Conservation (phyloP, 305 asterid genomes). For the Solanum hybrid region DNA sequence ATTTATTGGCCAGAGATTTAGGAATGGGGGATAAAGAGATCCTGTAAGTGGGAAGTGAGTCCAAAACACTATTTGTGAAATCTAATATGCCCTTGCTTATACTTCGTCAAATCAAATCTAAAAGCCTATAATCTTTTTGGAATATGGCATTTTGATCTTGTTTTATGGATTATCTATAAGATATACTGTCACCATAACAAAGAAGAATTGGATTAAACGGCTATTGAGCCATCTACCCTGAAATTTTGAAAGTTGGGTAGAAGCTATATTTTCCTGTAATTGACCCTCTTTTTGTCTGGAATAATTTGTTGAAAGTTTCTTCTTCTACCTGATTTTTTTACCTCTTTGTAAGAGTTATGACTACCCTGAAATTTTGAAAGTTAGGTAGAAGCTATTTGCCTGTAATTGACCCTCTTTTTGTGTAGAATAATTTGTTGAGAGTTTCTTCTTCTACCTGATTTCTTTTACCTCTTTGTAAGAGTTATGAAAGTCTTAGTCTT, state of each 20-base stretch:
- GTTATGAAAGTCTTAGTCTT: neutral
- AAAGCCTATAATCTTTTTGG: neutral
- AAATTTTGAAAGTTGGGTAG: neutral
- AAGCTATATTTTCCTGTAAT: neutral
- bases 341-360: neutral
- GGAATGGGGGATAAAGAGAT: neutral
- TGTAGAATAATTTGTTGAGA: neutral
- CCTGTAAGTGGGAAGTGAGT: neutral
- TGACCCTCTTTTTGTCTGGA: neutral
- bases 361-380: neutral
- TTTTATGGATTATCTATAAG: neutral
- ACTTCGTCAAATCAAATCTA: neutral
- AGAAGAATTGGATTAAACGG: neutral
- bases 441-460: neutral
- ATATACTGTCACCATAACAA: neutral
- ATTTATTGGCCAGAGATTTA: neutral
- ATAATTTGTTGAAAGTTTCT: neutral
- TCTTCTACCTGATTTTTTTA: neutral
- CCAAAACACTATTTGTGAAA: neutral
- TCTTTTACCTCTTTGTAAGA: neutral
- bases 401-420: neutral
- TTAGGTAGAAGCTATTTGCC: neutral
- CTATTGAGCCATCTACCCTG: neutral
- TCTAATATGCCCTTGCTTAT: neutral
- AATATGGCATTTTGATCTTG: neutral